Evolutionary conservation across 352 stramenopile species (phyloP).

Genomic region (Pythium sp.): DNA sequence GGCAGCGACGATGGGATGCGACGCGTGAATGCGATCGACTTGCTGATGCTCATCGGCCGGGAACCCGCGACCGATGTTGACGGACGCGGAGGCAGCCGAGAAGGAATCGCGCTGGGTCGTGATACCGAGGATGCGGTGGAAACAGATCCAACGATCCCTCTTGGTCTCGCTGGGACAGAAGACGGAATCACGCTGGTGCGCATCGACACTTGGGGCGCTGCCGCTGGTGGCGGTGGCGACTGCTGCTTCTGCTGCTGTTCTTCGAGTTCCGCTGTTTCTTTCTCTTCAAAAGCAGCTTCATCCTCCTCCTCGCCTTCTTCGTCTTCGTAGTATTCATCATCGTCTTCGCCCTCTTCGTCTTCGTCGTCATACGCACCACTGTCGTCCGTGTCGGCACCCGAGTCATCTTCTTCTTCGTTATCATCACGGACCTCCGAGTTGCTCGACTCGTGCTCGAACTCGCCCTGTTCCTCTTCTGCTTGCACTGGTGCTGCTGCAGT

Average conservation of each 20-base stretch:
- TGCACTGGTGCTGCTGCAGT: background rate
- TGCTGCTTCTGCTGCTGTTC: constrained; percentile 10
- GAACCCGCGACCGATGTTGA: constrained; percentile 45
- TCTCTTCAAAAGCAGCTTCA: constrained; percentile 9
- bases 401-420: constrained; percentile 6
- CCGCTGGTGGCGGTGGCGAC: constrained; percentile 8
- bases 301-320: constrained; percentile 21
- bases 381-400: constrained; percentile 20
- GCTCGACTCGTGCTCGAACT: constrained; percentile 6
- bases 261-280: background rate
- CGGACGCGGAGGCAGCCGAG: constrained; percentile 44
- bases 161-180: constrained; percentile 5
- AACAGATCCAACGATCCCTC: constrained; percentile 13
- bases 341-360: constrained; percentile 22
- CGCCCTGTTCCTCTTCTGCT: background rate
- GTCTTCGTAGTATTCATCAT: constrained; percentile 21
- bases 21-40: constrained; percentile 71
- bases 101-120: constrained; percentile 17
- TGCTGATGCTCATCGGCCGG: constrained; percentile 75
- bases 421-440: constrained; percentile 9
- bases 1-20: constrained; percentile 25
- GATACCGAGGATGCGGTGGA: constrained; percentile 4
- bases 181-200: constrained; percentile 15
- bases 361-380: constrained; percentile 16
- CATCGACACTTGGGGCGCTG: constrained; percentile 15